Conservation (phyloP, 2,329 filamentous ascomycete genomes). For the Diaporthe velutina region DNA sequence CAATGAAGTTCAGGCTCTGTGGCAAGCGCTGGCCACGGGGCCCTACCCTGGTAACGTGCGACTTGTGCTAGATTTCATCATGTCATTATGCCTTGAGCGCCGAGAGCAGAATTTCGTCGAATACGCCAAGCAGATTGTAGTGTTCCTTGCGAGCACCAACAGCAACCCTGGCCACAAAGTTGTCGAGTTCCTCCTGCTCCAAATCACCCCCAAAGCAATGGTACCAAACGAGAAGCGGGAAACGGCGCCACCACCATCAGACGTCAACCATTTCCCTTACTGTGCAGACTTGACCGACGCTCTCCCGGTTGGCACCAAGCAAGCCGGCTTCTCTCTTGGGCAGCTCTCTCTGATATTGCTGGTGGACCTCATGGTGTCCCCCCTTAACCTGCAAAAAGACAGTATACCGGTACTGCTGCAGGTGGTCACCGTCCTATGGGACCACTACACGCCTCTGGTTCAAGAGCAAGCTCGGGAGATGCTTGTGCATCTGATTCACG, state of each 20-base stretch:
- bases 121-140: constrained; percentile 97
- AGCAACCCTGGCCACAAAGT: constrained; percentile 86
- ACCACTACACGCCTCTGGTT: constrained; percentile 94
- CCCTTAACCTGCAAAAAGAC: constrained; percentile 82
- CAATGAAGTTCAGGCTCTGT: constrained; percentile 96
- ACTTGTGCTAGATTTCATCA: constrained; percentile 95
- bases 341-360: constrained; percentile 93
- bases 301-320: constrained; percentile 89
- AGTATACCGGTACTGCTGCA: constrained; percentile 89
- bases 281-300: constrained; percentile 86
- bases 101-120: constrained; percentile 98
- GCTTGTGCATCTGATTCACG: constrained; percentile 97
- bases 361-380: constrained; percentile 95
- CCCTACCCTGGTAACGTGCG: constrained; percentile 95
- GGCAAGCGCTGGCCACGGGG: constrained; percentile 95
- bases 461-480: constrained; percentile 98
- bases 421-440: constrained; percentile 94
- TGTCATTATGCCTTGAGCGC: constrained; percentile 90
- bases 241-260: constrained; percentile 76
- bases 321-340: constrained; percentile 90
- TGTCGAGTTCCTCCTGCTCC: constrained; percentile 91
- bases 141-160: constrained; percentile 88
- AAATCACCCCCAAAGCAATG: constrained; percentile 97
- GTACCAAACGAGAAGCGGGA: constrained; percentile 88
- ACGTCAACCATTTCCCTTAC: constrained; percentile 84